These are phyloP conservation scores for Aegilops speltoides DNA, from an alignment of 176 grass and related monocot genomes.

Conservation along the genomic window DNA sequence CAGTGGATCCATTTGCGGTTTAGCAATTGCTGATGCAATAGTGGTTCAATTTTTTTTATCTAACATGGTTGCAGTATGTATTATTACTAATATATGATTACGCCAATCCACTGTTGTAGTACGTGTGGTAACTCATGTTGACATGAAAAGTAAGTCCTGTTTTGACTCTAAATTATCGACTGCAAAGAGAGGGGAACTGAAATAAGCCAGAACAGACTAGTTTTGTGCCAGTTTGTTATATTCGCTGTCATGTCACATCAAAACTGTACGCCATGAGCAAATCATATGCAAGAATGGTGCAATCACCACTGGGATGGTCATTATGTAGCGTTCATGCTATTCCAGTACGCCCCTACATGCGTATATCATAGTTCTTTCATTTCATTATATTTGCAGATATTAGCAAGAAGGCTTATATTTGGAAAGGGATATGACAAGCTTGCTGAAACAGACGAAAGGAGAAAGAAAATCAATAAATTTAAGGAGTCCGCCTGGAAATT, in stretches of 20 bases:
- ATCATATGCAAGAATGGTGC: conserved; percentile 3
- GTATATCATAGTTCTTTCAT: conserved; percentile 16
- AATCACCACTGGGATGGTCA: neutral
- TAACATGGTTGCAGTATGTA: neutral
- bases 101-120: neutral
- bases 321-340: neutral
- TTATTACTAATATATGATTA: neutral
- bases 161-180: conserved; percentile 11
- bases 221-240: conserved; percentile 17
- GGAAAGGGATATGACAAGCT: conserved; percentile 63
- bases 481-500: conserved; percentile 97
- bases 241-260: conserved; percentile 2
- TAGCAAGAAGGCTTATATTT: conserved; percentile 60
- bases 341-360: conserved; percentile 1
- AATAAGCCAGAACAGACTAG: neutral
- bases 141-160: neutral
- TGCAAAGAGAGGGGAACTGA: neutral
- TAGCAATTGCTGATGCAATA: neutral
- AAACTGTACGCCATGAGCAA: neutral
- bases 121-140: neutral
- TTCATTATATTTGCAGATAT: conserved; percentile 38
- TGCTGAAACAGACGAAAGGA: conserved; percentile 50
- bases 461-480: conserved; percentile 83
- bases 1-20: neutral
- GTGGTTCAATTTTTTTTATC: neutral